phyloP scores from a whole-genome alignment of 1,284 basidiomycete species.

The Ustilago curta region DNA sequence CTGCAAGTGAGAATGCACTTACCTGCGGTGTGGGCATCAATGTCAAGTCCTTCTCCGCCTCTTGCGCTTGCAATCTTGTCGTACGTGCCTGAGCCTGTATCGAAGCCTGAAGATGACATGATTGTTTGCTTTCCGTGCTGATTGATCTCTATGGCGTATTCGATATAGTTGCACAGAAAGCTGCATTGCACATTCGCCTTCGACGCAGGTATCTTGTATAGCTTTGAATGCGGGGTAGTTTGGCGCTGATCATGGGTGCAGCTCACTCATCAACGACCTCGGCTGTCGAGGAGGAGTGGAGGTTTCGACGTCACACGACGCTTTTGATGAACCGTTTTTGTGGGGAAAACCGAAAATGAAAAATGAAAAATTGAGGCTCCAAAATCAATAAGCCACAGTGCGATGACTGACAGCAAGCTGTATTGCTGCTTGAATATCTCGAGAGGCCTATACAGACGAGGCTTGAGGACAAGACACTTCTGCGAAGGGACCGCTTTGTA shows the following conservation, averaged over 20 bases:
- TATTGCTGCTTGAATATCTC: too few species aligned
- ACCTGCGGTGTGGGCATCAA: slow-evolving; percentile 31
- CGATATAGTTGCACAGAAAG: too few species aligned
- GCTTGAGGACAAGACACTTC: neutral
- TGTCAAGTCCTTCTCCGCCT: slow-evolving; percentile 25
- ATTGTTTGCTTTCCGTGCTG: neutral
- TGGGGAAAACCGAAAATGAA: neutral
- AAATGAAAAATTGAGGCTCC: neutral
- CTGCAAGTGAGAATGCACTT: neutral
- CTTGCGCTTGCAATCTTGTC: slow-evolving; percentile 15
- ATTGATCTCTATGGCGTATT: too few species aligned
- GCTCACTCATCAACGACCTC: slow-evolving; percentile 4
- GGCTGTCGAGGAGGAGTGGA: neutral
- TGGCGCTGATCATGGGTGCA: neutral
- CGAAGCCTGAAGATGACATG: slow-evolving; percentile 26
- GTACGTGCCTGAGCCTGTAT: slow-evolving; percentile 20
- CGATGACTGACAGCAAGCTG: neutral
- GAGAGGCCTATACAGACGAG: too few species aligned
- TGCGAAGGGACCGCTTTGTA: too few species aligned
- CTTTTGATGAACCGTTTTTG: neutral
- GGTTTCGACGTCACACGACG: neutral
- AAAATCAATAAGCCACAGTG: neutral
- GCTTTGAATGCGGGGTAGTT: neutral
- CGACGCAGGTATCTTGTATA: too few species aligned
- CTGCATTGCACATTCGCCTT: too few species aligned